Evolutionary conservation across 2,329 filamentous ascomycete species (phyloP).

Genomic region (Didymellaceae sp.): DNA sequence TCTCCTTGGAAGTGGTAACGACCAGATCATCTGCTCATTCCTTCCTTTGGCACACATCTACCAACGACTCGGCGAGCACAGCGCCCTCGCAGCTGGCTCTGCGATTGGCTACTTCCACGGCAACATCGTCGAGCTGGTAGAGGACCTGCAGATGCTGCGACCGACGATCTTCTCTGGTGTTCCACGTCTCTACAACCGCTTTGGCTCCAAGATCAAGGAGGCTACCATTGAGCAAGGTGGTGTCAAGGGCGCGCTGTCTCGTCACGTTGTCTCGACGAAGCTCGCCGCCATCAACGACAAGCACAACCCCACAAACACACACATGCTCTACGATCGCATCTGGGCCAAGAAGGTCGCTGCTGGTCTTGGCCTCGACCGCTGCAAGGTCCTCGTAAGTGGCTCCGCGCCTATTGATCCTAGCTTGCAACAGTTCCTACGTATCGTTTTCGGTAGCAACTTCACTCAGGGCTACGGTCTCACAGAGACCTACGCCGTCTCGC

Average conservation of each 20-base stretch:
- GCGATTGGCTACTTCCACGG: conserved; percentile 93
- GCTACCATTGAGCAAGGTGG: conserved; percentile 81
- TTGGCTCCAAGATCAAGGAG: conserved; percentile 80
- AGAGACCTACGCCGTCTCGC: conserved; percentile 82
- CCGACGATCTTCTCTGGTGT: conserved; percentile 88
- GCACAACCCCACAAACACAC: conserved; percentile 75
- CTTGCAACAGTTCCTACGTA: conserved; percentile 86
- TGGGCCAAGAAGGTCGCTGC: conserved; percentile 87
- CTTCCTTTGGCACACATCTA: conserved; percentile 95
- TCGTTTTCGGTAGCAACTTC: conserved; percentile 80
- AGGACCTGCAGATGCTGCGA: conserved; percentile 86
- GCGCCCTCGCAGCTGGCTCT: conserved; percentile 72
- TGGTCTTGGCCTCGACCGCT: conserved; percentile 80
- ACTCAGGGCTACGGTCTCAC: conserved; percentile 92
- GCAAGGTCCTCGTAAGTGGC: conserved; percentile 79
- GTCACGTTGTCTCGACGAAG: conserved; percentile 81
- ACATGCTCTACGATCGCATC: conserved; percentile 81
- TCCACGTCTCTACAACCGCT: conserved; percentile 88
- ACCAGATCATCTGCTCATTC: conserved; percentile 81
- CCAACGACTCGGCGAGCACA: conserved; percentile 82
- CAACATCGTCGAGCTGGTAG: conserved; percentile 82
- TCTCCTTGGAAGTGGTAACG: conserved; percentile 57
- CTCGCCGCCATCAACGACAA: conserved; percentile 76
- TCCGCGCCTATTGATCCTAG: conserved; percentile 89
- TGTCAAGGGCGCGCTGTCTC: conserved; percentile 79